These are phyloP conservation scores for Pseudohyphozyma bogoriensis DNA, from an alignment of 768 basidiomycete species.

Conservation along the genomic window DNA sequence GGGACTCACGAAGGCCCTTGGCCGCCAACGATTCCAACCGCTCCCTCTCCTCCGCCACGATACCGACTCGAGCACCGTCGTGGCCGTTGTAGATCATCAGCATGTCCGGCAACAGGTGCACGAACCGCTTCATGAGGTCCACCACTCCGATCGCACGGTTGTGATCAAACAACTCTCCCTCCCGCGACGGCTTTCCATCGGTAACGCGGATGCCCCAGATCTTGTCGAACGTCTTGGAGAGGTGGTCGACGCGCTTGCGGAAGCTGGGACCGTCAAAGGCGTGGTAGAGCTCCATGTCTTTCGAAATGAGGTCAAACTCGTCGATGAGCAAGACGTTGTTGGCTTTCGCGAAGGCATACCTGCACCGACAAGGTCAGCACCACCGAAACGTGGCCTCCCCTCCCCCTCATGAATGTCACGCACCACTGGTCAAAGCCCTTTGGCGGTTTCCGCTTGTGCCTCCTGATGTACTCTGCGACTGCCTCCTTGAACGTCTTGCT, in stretches of 20 bases:
- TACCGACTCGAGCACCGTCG: constrained; percentile 27
- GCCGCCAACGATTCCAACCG: constrained; percentile 25
- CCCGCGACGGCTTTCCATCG: constrained; percentile 16
- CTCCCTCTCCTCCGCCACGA: constrained; percentile 28
- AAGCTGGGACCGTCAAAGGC: constrained; percentile 31
- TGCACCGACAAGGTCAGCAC: background rate
- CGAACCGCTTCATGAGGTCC: constrained; percentile 25
- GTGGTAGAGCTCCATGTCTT: constrained; percentile 33
- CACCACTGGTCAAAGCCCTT: constrained; percentile 39
- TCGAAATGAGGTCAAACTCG: constrained; percentile 37
- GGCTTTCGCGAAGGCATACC: constrained; percentile 26
- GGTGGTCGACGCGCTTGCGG: constrained; percentile 24
- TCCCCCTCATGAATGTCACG: background rate
- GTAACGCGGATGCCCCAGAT: constrained; percentile 30
- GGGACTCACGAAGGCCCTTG: constrained; percentile 24
- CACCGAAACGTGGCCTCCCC: background rate
- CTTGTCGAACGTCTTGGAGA: constrained; percentile 14
- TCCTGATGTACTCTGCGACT: constrained; percentile 37
- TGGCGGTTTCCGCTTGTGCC: constrained; percentile 40
- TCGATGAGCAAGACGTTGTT: constrained; percentile 30
- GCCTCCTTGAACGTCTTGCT: constrained; percentile 37
- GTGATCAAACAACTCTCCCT: constrained; percentile 30
- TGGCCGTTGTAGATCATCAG: constrained; percentile 33
- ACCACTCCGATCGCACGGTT: constrained; percentile 31
- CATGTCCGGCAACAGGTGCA: constrained; percentile 30